Base-by-base conservation (phyloP, 2,329 filamentous ascomycete species). In the Colletotrichum limetticola region DNA sequence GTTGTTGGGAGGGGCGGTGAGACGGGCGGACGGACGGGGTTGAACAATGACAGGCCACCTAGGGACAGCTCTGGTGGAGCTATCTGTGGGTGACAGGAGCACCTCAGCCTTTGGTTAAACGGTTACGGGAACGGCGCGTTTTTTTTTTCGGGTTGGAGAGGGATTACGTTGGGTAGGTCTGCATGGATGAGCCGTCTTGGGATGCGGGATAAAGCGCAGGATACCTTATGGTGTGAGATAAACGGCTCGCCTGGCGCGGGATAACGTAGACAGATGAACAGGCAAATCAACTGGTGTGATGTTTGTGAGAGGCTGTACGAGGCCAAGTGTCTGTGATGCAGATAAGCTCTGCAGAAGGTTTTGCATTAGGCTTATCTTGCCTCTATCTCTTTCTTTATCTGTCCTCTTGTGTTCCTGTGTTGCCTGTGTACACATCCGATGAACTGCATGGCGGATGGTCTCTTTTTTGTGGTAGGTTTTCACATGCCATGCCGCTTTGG, bases 401-500 rank as follows among this genome's bases (percentile, higher is more conserved):
- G 42, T 49, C 42, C 42, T 49, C 7, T 11, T 49, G 42, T 49
- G 16, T 42, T 3, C 37, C 37, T 19, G 37, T 19, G 37, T 7
- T 42, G 32, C 37, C 37, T 42, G 37, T n/a, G 42, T 49, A 49
- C 19, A n/a, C 42, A 49, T 53, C 56, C 28, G 63, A 57, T n/a
- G 63, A 28, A 37, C 42, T 8, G 42, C 32, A 57, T 52, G n/a
- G 37, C 28, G 24, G 30, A 12, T 24, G n/a, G 9, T 14, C 26
- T 61, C 22, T 72, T 46, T 49, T 49, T 19, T n/a, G 42, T 49
- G 6, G 16, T 42, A 19, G 37, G 37, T 49, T n/a, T n/a, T 72
- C 70, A 72, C 70, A 72, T 72, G 69, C 42, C 52, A 35, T 12
- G 55, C 53, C 46, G 42, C 42, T 19, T 19, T 49, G 42, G 42